Base-by-base conservation (phyloP, 2,329 filamentous ascomycete genomes). In the Microdochium nivale region DNA sequence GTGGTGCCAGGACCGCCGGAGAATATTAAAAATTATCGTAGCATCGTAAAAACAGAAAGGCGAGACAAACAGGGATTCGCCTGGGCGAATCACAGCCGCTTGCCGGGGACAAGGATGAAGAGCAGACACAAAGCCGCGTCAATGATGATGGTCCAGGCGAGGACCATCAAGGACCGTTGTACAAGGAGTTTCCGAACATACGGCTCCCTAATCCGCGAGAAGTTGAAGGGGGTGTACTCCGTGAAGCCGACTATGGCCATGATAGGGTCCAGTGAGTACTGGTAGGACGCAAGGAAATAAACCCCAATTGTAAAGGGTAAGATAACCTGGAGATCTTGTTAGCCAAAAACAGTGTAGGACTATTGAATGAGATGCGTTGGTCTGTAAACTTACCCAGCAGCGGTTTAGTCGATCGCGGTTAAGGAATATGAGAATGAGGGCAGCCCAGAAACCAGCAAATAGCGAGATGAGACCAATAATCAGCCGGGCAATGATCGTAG, bases 201-300 rank as follows among this genome's bases (percentile, higher is more conserved):
- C 0, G 90, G 88, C 69, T 99, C 94, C 51, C 88, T 83, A 56
- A 97, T 89, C 40, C 83, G 81, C 24, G 88, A 87, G 74, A 95
- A 96, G 68, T 85, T 88, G 77, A 96, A 91, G 49, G 95, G 90
- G 0, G 92, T 96, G 72, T 97, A 96, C 73, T 99, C 95, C 73
- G 91, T 96, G 67, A 85, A 86, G 33, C 92, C 91, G n/a, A 88
- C 68, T 21, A 97, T 78, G 3, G 90, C 94, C 67, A 97, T 83
- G 56, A 96, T 75, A 0, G 95, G 92, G 62, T 99, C 94, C 49
- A 99, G 82, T 57, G 90, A 90, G 72, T 97, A 99, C 68, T 97
- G 92, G 64, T 97, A 95, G 2, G 91, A 94, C 25, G 87, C 81
- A 32, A 96, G 81, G 61, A 87, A 84, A 70, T 99, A 99, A 30